Evolutionary conservation across 2,329 filamentous ascomycete species (phyloP), one percentile per base, ranked within the genome.

Genomic region (Sphaerulina musiva): DNA sequence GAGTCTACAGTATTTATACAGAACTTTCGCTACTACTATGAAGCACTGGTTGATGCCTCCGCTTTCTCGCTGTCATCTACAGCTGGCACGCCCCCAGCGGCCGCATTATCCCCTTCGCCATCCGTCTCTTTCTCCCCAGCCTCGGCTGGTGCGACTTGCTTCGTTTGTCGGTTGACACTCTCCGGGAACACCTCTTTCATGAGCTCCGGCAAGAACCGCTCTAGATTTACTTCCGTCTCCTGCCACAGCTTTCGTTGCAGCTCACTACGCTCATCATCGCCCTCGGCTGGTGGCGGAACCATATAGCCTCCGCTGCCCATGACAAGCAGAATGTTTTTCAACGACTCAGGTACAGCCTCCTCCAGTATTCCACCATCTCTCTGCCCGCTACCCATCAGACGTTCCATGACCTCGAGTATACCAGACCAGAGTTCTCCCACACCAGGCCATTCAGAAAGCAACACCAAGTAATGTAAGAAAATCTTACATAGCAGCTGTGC

Each of bases 291-390:
- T 6, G 64, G 58, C 6, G 88, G 88, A 0, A 89, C 84, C 4
- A 98, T 80, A 64, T 88, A 91, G 36, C 87, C 91, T 48, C 86
- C 91, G 68, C 85, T 93, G 5, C 87, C 84, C 90, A 98, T 95
- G 65, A 98, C 93, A 8, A 98, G 78, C 23, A 97, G 76, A 49
- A 97, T 90, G 62, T 98, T 98, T 74, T 98, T 98, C 54, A 98
- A 76, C 61, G 89, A 93, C 72, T 98, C 93, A 0, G 89, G 87
- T 2, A 97, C 90, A 10, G 93, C 92, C 75, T 98, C 93, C 72
- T 95, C 90, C 84, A 95, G 63, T 57, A 64, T 64, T 39, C 67
- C 90, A 23, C 89, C 47, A 41, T 48, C 46, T 12, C 55, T 89
- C 70, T 95, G 90, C 0, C 92, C 92, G 66, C 88, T 93, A 66